These are phyloP conservation scores for Mucor lusitanicus DNA, from an alignment of 371 early-diverging fungal genomes.

Conservation along the genomic window DNA sequence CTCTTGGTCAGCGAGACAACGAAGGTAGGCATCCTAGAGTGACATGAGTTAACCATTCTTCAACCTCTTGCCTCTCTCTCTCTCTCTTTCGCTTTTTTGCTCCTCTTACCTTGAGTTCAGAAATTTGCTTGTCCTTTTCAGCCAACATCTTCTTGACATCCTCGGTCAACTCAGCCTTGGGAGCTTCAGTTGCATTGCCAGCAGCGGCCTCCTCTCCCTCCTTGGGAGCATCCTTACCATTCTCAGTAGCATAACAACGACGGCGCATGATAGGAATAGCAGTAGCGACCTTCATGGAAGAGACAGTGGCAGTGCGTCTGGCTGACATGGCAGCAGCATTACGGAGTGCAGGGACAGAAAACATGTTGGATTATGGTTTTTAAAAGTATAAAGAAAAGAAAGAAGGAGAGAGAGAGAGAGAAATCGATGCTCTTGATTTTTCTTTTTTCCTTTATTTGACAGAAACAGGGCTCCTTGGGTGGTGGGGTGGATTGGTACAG, in stretches of 20 bases:
- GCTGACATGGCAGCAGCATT: conserved; percentile 24
- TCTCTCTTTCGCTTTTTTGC: background rate
- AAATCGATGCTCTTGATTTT: background rate
- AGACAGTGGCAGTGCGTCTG: conserved; percentile 7
- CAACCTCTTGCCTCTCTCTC: background rate
- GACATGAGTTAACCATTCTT: background rate
- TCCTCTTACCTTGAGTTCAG: conserved; percentile 72
- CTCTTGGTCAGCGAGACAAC: conserved; percentile 94
- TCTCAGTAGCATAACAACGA: conserved; percentile 38
- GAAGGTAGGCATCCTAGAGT: conserved; percentile 72
- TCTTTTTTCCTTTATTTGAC: background rate
- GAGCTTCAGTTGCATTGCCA: conserved; percentile 5
- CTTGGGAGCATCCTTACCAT: conserved; percentile 15
- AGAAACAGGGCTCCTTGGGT: conserved; percentile 16
- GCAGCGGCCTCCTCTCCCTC: conserved; percentile 12
- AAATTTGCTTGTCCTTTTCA: conserved; percentile 80
- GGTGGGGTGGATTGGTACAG: background rate
- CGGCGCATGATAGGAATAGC: conserved; percentile 4
- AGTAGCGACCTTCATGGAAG: conserved; percentile 1
- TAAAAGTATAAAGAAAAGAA: too few species aligned
- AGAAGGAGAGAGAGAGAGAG: background rate
- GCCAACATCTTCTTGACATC: conserved; percentile 50
- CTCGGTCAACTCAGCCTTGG: conserved; percentile 30
- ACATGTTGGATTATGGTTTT: conserved; percentile 12
- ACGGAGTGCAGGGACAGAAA: conserved; percentile 22